Conservation (phyloP, 108 stramenopile genomes). For the Stephanodiscus triporus region DNA sequence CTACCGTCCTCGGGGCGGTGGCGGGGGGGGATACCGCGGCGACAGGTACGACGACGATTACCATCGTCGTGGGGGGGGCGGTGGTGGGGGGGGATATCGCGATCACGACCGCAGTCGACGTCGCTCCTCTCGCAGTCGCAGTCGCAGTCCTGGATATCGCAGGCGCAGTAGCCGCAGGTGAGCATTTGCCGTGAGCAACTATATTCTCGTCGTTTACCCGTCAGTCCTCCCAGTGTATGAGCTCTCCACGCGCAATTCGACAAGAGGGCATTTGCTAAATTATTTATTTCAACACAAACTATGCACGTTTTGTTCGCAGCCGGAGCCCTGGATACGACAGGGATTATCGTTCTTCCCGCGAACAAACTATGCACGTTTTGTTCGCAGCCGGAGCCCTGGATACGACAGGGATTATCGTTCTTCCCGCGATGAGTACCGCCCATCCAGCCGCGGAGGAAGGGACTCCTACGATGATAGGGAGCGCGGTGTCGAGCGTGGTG, state of each 20-base stretch:
- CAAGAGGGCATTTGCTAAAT: neutral
- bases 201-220: neutral
- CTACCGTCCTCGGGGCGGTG: conserved; percentile 21
- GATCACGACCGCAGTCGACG: conserved; percentile 18
- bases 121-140: conserved; percentile 30
- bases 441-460: conserved; percentile 13
- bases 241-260: neutral
- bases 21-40: conserved; percentile 18
- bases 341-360: conserved; percentile 8
- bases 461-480: conserved; percentile 10
- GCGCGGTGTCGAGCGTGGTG: neutral
- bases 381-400: conserved; percentile 13
- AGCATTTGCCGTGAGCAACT: neutral
- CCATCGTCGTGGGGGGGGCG: conserved; percentile 27
- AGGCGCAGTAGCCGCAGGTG: conserved; percentile 18
- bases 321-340: conserved; percentile 17
- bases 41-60: conserved; percentile 29
- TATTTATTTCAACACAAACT: neutral
- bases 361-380: neutral
- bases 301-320: neutral
- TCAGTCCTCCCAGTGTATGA: neutral
- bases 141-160: conserved; percentile 33
- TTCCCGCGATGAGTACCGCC: conserved; percentile 22
- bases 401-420: conserved; percentile 10
- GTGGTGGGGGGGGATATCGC: conserved; percentile 22